Percentiles rank a stretch among this genome's conserved stretches.
These are phyloP conservation scores for Bipolaris gigantea DNA, from an alignment of 2,329 filamentous ascomycete genomes.

Conservation along the genomic window DNA sequence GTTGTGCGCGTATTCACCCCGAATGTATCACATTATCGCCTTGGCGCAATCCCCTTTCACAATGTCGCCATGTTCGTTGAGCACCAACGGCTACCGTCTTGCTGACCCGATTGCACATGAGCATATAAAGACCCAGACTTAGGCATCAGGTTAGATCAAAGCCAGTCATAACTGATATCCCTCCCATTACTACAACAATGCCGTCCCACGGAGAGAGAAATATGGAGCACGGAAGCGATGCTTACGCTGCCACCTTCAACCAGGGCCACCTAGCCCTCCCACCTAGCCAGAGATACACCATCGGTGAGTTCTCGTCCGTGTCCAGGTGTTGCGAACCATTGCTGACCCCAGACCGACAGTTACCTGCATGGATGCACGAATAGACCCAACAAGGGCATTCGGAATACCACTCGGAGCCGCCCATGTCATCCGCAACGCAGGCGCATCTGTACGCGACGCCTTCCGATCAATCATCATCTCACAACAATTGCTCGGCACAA, in stretches of 20 bases:
- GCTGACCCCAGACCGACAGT: constrained; percentile 47
- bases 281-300: constrained; percentile 68
- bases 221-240: constrained; percentile 59
- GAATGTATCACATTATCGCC: constrained; percentile 6
- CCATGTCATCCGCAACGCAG: constrained; percentile 72
- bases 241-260: constrained; percentile 63
- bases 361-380: constrained; percentile 81
- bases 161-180: not conserved
- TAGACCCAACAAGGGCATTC: constrained; percentile 68
- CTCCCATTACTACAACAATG: constrained; percentile 32
- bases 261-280: constrained; percentile 68
- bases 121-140: constrained; percentile 3
- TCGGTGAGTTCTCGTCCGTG: constrained; percentile 51
- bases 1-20: constrained; percentile 5
- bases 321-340: no score
- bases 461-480: constrained; percentile 77
- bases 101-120: not conserved
- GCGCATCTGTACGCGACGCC: constrained; percentile 66
- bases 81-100: not conserved
- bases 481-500: constrained; percentile 75
- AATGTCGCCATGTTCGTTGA: not conserved
- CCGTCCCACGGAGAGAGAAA: constrained; percentile 56
- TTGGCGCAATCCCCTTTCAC: constrained; percentile 2
- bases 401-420: constrained; percentile 74
- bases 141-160: not conserved